A percentile compares a stretch with the other conserved stretches of the same genome.
phyloP scores from a whole-genome alignment of 305 asterid species.

The Fraxinus xanthoxyloides region DNA sequence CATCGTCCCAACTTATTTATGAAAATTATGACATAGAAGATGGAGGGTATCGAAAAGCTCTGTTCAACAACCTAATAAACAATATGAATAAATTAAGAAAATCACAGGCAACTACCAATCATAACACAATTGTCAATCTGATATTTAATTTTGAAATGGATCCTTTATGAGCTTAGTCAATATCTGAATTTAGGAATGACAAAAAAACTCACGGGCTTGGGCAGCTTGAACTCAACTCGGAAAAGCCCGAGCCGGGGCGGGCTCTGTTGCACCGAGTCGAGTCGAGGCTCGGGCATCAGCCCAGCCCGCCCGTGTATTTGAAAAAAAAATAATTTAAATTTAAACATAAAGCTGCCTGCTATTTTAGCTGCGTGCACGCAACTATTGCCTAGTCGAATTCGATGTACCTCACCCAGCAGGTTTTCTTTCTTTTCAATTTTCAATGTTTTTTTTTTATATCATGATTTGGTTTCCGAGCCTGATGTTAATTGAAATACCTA shows the following conservation, averaged over 20 bases:
- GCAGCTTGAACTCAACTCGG: too few species aligned
- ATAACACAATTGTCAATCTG: constrained; percentile 30
- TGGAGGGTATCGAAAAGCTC: neutral
- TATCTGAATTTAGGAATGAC: too few species aligned
- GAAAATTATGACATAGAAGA: neutral
- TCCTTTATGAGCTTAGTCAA: constrained; percentile 9
- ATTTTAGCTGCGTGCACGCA: too few species aligned
- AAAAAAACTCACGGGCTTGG: too few species aligned
- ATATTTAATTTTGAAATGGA: neutral
- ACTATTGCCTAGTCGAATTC: constrained; percentile 51
- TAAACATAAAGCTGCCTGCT: too few species aligned
- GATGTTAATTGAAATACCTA: neutral
- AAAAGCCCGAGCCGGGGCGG: too few species aligned
- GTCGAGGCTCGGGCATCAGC: too few species aligned
- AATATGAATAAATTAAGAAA: constrained; percentile 15
- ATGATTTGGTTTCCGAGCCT: neutral
- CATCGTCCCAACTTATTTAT: neutral
- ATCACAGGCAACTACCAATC: constrained; percentile 32
- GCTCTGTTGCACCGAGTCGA: too few species aligned
- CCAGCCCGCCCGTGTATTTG: too few species aligned
- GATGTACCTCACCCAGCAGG: constrained; percentile 89
- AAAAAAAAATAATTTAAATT: too few species aligned
- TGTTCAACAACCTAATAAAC: constrained; percentile 13
- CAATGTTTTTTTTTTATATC: neutral
- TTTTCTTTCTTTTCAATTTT: neutral